phyloP scores from a whole-genome alignment of 83 land plant genomes.

The Picea abies region DNA sequence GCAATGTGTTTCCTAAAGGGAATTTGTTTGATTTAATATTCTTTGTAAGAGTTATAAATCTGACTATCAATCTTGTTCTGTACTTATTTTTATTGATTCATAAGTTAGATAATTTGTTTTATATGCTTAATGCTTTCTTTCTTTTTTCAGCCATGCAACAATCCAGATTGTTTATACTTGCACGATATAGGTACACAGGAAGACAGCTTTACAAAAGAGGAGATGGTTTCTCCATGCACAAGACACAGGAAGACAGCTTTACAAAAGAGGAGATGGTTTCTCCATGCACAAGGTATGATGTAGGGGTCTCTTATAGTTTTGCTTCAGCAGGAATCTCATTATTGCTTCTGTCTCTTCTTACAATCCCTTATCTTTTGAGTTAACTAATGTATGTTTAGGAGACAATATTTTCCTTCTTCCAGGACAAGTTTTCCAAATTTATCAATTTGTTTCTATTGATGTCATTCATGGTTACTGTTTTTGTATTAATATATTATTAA shows the following conservation, averaged over 20 bases:
- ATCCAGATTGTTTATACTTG: slow-evolving; percentile 90
- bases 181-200: slow-evolving; percentile 88
- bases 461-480: background rate
- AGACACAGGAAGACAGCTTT: no score
- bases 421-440: no score
- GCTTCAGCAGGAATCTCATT: background rate
- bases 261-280: slow-evolving; percentile 87
- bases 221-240: no score
- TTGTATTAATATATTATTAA: background rate
- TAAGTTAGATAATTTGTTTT: background rate
- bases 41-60: background rate
- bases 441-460: background rate
- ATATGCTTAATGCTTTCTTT: background rate
- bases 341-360: background rate
- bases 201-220: slow-evolving; percentile 18
- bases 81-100: background rate
- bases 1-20: background rate
- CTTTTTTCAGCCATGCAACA: slow-evolving; percentile 71
- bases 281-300: slow-evolving; percentile 66
- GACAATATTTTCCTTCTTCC: no score
- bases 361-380: slow-evolving; percentile 7
- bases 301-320: background rate
- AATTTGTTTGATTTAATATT: background rate
- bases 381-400: slow-evolving; percentile 30
- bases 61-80: no score